These are phyloP conservation scores for Metarhizium humberi DNA, from an alignment of 2,329 filamentous ascomycete genomes.

Conservation along the genomic window DNA sequence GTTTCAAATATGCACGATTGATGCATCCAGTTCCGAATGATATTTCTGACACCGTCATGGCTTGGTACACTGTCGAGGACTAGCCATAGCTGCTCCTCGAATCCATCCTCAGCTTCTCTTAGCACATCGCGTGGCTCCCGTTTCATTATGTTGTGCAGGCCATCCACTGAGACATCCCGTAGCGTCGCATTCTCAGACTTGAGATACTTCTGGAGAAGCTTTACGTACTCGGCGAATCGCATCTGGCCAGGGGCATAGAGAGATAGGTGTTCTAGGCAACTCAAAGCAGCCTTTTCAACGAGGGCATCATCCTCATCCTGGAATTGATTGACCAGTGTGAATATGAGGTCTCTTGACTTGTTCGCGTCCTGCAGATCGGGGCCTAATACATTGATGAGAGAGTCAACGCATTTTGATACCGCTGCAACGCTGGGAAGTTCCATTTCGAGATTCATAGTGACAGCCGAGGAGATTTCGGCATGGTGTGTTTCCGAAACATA, in stretches of 20 bases:
- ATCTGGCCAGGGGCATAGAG: conserved; percentile 85
- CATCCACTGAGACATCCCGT: conserved; percentile 73
- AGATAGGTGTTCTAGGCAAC: conserved; percentile 82
- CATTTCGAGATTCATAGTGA: conserved; percentile 84
- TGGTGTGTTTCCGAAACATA: conserved; percentile 91
- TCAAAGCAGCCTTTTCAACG: conserved; percentile 67
- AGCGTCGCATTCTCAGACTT: conserved; percentile 60
- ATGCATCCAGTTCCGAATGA: conserved; percentile 86
- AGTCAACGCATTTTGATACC: conserved; percentile 81
- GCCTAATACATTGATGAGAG: conserved; percentile 91
- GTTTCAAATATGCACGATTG: conserved; percentile 80
- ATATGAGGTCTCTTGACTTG: conserved; percentile 85
- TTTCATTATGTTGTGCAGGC: conserved; percentile 92
- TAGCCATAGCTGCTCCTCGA: conserved; percentile 90
- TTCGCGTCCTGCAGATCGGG: conserved; percentile 89
- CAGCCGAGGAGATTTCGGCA: conserved; percentile 65
- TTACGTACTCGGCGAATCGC: conserved; percentile 76
- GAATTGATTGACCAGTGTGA: conserved; percentile 78
- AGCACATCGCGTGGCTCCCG: conserved; percentile 78
- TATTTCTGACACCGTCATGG: conserved; percentile 73
- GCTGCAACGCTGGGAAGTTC: conserved; percentile 75
- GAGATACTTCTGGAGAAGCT: conserved; percentile 68
- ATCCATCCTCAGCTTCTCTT: conserved; percentile 60
- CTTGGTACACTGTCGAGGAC: conserved; percentile 69
- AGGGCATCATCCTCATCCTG: conserved; percentile 62